These are phyloP conservation scores for Galerina sulciceps DNA, from an alignment of 768 basidiomycete species.

Conservation along the genomic window DNA sequence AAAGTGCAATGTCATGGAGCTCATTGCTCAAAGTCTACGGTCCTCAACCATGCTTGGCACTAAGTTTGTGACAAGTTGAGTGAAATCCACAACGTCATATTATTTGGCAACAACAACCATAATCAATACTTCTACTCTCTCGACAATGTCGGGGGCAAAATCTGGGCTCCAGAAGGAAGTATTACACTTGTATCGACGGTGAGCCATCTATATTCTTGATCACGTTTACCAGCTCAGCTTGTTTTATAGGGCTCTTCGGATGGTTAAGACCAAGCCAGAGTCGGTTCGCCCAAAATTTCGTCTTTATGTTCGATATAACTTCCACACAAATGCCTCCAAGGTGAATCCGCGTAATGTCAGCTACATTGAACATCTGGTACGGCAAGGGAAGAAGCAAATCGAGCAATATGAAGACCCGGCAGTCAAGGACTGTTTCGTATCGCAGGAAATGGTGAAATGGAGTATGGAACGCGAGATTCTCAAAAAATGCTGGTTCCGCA, in stretches of 20 bases:
- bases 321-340: conserved; percentile 62
- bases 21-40: no score
- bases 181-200: conserved; percentile 49
- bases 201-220: background rate
- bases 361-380: conserved; percentile 77
- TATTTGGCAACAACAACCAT: background rate
- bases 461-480: conserved; percentile 30
- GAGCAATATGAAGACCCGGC: conserved; percentile 69
- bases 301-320: conserved; percentile 70
- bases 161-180: conserved; percentile 62
- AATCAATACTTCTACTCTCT: background rate
- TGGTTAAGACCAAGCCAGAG: conserved; percentile 70
- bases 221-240: background rate
- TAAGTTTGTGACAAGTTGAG: no score
- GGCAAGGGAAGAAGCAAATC: conserved; percentile 67
- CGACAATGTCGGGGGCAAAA: conserved; percentile 16
- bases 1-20: no score
- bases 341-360: conserved; percentile 70
- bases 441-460: conserved; percentile 74
- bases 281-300: conserved; percentile 65
- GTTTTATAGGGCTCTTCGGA: conserved; percentile 67
- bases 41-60: no score
- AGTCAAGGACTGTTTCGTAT: conserved; percentile 79
- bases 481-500: background rate
- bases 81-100: background rate